A percentile compares a stretch with the other conserved stretches of the same genome.
Conservation (phyloP, 2,329 filamentous ascomycete species). For the Cryphonectria nitschkei region DNA sequence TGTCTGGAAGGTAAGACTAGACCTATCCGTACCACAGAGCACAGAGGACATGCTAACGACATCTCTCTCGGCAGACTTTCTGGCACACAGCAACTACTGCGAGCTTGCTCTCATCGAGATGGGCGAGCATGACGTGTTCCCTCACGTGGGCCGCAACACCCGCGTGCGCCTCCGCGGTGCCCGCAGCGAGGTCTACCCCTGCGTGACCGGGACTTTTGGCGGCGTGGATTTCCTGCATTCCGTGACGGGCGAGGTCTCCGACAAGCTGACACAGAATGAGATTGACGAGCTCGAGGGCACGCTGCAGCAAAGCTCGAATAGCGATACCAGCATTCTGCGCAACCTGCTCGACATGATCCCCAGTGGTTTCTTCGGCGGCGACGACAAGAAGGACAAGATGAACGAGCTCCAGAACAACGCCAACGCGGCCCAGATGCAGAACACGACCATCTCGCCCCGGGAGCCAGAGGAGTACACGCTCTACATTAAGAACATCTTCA, state of each 20-base stretch:
- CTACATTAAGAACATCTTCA: slow-evolving; percentile 74
- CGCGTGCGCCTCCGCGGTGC: slow-evolving; percentile 70
- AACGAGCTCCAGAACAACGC: slow-evolving; percentile 81
- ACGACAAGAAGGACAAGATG: slow-evolving; percentile 74
- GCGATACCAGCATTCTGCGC: slow-evolving; percentile 75
- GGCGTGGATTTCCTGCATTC: slow-evolving; percentile 94
- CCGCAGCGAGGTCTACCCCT: slow-evolving; percentile 70
- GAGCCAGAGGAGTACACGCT: slow-evolving; percentile 82
- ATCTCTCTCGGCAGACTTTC: slow-evolving; percentile 63
- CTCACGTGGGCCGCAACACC: slow-evolving; percentile 81
- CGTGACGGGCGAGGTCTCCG: slow-evolving; percentile 77
- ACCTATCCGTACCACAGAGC: not conserved
- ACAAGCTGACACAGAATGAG: slow-evolving; percentile 90
- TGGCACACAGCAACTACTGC: slow-evolving; percentile 91
- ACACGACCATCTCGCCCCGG: slow-evolving; percentile 73
- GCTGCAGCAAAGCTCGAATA: slow-evolving; percentile 65
- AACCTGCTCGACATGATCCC: slow-evolving; percentile 83
- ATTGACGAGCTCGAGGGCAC: slow-evolving; percentile 87
- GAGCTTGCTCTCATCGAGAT: slow-evolving; percentile 88
- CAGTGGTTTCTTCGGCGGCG: slow-evolving; percentile 75
- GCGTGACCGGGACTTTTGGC: slow-evolving; percentile 90
- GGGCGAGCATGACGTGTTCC: slow-evolving; percentile 80
- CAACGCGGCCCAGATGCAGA: slow-evolving; percentile 73
- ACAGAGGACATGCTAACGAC: slow-evolving; percentile 21
- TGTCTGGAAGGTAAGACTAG: slow-evolving; percentile 71